phyloP scores from a whole-genome alignment of 1,284 basidiomycete species.

The Mycena citricolor region DNA sequence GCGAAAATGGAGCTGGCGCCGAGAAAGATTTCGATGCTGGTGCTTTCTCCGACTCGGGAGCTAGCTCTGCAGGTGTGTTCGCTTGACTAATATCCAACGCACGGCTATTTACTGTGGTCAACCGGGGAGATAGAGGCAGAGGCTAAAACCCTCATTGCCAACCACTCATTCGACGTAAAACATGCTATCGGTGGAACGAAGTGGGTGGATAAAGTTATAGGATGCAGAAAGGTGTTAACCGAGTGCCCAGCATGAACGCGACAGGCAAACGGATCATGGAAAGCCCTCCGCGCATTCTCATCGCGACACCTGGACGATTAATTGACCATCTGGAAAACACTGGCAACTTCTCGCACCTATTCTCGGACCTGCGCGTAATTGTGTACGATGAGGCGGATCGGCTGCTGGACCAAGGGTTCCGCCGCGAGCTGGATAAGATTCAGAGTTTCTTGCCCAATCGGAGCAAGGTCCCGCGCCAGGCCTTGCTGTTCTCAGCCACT shows the following conservation, averaged over 20 bases:
- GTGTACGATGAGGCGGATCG: slow-evolving; percentile 93
- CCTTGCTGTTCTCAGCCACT: slow-evolving; percentile 81
- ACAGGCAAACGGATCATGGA: slow-evolving; percentile 29
- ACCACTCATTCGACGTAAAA: slow-evolving; percentile 42
- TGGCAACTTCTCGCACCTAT: slow-evolving; percentile 25
- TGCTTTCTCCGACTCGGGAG: slow-evolving; percentile 88
- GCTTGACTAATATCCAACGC: neutral
- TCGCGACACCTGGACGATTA: slow-evolving; percentile 89
- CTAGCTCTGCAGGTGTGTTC: slow-evolving; percentile 75
- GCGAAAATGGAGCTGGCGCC: slow-evolving; percentile 24
- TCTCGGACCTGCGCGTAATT: slow-evolving; percentile 67
- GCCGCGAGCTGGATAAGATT: slow-evolving; percentile 77
- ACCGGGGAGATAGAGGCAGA: slow-evolving; percentile 55
- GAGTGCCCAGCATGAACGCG: slow-evolving; percentile 35
- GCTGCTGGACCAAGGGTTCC: slow-evolving; percentile 88
- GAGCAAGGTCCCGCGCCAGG: slow-evolving; percentile 50
- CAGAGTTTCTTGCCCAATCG: slow-evolving; percentile 47
- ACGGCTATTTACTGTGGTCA: neutral
- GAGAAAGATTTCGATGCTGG: slow-evolving; percentile 47
- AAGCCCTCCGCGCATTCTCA: slow-evolving; percentile 72
- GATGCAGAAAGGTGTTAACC: too few relatives aligned
- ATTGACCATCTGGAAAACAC: slow-evolving; percentile 71
- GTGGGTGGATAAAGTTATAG: slow-evolving; percentile 28
- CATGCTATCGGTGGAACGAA: slow-evolving; percentile 56
- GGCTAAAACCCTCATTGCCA: slow-evolving; percentile 70